Conservation (phyloP, 2,329 filamentous ascomycete species). For the Aaosphaeria arxii region DNA sequence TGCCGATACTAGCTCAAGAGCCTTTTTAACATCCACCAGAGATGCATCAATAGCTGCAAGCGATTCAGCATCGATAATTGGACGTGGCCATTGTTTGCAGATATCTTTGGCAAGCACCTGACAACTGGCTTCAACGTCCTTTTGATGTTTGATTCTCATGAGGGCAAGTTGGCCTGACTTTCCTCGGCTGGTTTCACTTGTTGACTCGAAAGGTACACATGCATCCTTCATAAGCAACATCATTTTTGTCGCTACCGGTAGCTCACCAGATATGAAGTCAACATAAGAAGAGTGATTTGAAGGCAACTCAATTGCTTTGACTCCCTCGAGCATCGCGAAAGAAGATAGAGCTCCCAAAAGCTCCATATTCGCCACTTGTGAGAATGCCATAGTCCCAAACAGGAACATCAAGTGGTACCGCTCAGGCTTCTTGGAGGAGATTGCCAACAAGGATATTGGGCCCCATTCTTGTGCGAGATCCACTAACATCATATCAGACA, state of each 20-base stretch:
- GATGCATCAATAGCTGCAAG: slow-evolving; percentile 21
- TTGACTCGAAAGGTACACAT: slow-evolving; percentile 6
- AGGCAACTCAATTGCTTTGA: slow-evolving; percentile 41
- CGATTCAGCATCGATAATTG: slow-evolving; percentile 25
- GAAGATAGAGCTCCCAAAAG: slow-evolving; percentile 45
- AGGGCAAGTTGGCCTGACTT: slow-evolving; percentile 23
- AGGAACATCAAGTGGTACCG: slow-evolving; percentile 45
- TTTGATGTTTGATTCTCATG: slow-evolving; percentile 15
- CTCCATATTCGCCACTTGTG: slow-evolving; percentile 35
- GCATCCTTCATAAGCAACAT: slow-evolving; percentile 19
- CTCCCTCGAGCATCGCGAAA: slow-evolving; percentile 40
- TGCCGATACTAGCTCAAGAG: slow-evolving; percentile 39
- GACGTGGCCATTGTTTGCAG: slow-evolving; percentile 36
- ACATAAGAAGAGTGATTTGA: slow-evolving; percentile 22
- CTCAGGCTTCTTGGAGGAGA: no score
- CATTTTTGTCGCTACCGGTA: no score
- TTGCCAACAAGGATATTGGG: slow-evolving; percentile 2
- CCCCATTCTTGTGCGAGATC: slow-evolving; percentile 45
- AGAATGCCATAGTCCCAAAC: slow-evolving; percentile 46
- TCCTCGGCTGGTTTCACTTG: slow-evolving; percentile 13
- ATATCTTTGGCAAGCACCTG: slow-evolving; percentile 41
- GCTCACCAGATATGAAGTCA: slow-evolving; percentile 23
- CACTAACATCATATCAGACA: slow-evolving; percentile 41
- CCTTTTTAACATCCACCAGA: slow-evolving; percentile 36
- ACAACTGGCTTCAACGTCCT: slow-evolving; percentile 27